These are phyloP conservation scores for Kodamaea nitidulidarum DNA, from an alignment of 805 yeast species.

Conservation along the genomic window DNA sequence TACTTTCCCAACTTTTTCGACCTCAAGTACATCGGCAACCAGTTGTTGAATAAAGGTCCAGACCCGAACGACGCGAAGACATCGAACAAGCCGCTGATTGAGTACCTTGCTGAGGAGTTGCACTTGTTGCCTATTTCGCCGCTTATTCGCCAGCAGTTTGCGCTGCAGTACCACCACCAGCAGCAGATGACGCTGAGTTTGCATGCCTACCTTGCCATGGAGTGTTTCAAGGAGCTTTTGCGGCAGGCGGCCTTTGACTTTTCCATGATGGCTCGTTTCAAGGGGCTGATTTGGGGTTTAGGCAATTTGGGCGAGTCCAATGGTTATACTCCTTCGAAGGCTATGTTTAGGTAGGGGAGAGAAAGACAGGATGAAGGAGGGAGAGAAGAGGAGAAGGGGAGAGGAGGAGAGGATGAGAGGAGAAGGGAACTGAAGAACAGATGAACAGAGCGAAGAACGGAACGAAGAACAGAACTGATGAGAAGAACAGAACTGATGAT, in stretches of 20 bases:
- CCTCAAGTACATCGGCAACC: constrained; percentile 54
- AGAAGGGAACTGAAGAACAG: too few relatives aligned
- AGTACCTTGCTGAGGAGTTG: constrained; percentile 65
- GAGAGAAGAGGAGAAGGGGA: too few relatives aligned
- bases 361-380: too few relatives aligned
- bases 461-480: too few relatives aligned
- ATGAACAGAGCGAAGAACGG: too few relatives aligned
- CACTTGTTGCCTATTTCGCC: constrained; percentile 58
- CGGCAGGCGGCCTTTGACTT: constrained; percentile 23
- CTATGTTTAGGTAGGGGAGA: too few relatives aligned
- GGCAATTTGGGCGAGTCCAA: constrained; percentile 20
- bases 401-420: too few relatives aligned
- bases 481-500: too few relatives aligned
- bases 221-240: constrained; percentile 59
- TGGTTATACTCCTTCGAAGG: too few relatives aligned
- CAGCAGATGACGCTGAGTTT: constrained; percentile 46
- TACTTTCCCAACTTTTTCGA: constrained; percentile 85
- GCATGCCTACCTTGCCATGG: constrained; percentile 60
- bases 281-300: constrained; percentile 53
- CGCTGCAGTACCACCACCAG: constrained; percentile 20
- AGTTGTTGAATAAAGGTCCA: constrained; percentile 26
- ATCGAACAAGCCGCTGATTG: constrained; percentile 46
- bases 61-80: constrained; percentile 12
- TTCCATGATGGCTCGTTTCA: constrained; percentile 29
- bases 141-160: constrained; percentile 32